Conservation (phyloP, 1,284 basidiomycete genomes). For the Malassezia restricta region DNA sequence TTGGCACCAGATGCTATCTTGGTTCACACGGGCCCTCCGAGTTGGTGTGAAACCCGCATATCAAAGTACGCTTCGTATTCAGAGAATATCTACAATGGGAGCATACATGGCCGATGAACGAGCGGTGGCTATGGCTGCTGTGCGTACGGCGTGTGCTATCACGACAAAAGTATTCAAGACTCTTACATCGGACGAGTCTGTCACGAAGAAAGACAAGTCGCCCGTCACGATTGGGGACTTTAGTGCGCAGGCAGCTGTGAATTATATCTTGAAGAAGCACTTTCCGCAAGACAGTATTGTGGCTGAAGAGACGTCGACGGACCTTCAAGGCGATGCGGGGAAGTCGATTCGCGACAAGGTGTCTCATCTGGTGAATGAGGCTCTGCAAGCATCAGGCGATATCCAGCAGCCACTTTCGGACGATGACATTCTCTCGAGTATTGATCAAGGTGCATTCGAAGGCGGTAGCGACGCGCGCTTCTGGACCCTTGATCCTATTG, state of each 20-base stretch:
- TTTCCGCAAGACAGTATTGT: constrained; percentile 82
- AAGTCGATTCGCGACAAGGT: constrained; percentile 57
- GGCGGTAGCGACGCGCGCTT: constrained; percentile 69
- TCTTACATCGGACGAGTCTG: constrained; percentile 68
- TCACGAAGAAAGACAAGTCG: constrained; percentile 85
- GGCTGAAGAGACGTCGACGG: constrained; percentile 84
- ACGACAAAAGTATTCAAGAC: constrained; percentile 74
- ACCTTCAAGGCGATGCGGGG: constrained; percentile 49
- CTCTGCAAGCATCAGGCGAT: constrained; percentile 49
- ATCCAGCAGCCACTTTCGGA: constrained; percentile 47
- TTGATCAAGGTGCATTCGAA: constrained; percentile 70
- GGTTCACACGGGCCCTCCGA: too few relatives aligned
- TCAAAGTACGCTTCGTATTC: too few relatives aligned
- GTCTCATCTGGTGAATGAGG: constrained; percentile 69
- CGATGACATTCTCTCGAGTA: constrained; percentile 61
- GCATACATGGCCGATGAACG: constrained; percentile 49
- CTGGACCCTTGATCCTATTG: constrained; percentile 82
- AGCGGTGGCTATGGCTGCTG: constrained; percentile 72
- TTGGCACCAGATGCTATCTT: too few relatives aligned
- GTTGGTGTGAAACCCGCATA: too few relatives aligned
- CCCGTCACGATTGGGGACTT: constrained; percentile 66
- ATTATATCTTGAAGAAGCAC: constrained; percentile 47
- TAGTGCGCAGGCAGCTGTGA: constrained; percentile 41
- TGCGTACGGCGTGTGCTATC: constrained; percentile 65
- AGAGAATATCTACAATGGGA: neutral